Evolutionary conservation across 1,284 basidiomycete species (phyloP), one percentile per base, ranked within the genome.

Genomic region (Pholiota adiposa): DNA sequence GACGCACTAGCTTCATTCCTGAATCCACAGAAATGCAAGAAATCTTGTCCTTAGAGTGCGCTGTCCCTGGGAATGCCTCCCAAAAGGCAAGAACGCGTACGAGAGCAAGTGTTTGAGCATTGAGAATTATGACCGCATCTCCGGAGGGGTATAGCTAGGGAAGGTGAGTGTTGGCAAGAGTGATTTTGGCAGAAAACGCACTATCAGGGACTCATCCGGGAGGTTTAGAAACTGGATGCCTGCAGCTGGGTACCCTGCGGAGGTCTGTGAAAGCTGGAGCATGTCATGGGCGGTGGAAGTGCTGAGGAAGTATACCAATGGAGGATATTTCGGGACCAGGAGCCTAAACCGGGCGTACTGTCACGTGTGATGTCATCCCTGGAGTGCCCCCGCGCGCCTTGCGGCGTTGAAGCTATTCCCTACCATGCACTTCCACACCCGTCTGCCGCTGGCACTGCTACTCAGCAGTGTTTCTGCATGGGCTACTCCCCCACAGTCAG

Each of bases 1-100:
- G 41, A 80, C 88, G 72, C 72, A 93, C 91, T 62, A 92, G 81
- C 75, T 89, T 92, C 85, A 92, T 88, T 49, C 84, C 83, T 27
- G 84, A 80, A 70, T 93, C 92, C 19, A 92, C 83, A 2, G 87
- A 79, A 21, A 92, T 73, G 65, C 82, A 85, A 44, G 82, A 79
- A n/a, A 92, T 81, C 36, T 71, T 71, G 56, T 81, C 77, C 25
- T 73, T 73, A 5, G 73, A 67, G 60, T 82, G 79, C 14, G 73
- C 73, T 25, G 79, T 68, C 14, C 83, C 80, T 7, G 91, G 90
- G 70, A 91, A 93, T 3, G 86, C 88, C 69, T 93, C 89, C 76
- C 83, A 87, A 68, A 93, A 90, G 25, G 86, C 83, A 29, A 94
- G 82, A 44, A 89, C 83, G 57, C 87, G 84, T 61, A 86, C 69